phyloP scores from a whole-genome alignment of 371 early-diverging fungal species.

The Cokeromyces recurvatus region DNA sequence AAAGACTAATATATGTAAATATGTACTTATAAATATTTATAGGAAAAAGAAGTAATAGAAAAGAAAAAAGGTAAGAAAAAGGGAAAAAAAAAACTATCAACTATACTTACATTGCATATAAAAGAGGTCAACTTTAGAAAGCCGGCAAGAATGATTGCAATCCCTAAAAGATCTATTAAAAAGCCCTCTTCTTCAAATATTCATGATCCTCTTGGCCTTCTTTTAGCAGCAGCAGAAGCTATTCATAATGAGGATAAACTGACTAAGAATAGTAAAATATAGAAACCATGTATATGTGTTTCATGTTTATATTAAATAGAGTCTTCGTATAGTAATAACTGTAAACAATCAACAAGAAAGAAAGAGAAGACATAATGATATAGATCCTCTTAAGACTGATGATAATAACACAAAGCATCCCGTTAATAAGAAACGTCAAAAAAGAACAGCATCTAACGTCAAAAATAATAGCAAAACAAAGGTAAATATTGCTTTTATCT shows the following conservation, averaged over 20 bases:
- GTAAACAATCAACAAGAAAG: neutral
- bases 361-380: neutral
- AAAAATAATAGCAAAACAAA: too few species aligned
- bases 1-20: too few species aligned
- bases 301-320: too few species aligned
- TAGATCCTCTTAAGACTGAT: neutral
- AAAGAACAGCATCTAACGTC: too few species aligned
- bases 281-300: slow-evolving; percentile 4
- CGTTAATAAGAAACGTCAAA: too few species aligned
- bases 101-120: neutral
- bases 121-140: too few species aligned
- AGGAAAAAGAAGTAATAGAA: neutral
- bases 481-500: too few species aligned
- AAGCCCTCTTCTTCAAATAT: slow-evolving; percentile 1
- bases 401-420: neutral
- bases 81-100: neutral
- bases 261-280: slow-evolving; percentile 1
- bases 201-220: slow-evolving; percentile 41
- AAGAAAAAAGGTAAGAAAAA: neutral
- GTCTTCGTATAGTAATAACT: too few species aligned
- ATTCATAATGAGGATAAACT: slow-evolving; percentile 17
- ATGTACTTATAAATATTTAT: too few species aligned
- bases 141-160: too few species aligned
- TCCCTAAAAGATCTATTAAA: too few species aligned
- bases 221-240: slow-evolving; percentile 45